Conservation (phyloP, 371 early-diverging fungal species). For the Saksenaea oblongispora region DNA sequence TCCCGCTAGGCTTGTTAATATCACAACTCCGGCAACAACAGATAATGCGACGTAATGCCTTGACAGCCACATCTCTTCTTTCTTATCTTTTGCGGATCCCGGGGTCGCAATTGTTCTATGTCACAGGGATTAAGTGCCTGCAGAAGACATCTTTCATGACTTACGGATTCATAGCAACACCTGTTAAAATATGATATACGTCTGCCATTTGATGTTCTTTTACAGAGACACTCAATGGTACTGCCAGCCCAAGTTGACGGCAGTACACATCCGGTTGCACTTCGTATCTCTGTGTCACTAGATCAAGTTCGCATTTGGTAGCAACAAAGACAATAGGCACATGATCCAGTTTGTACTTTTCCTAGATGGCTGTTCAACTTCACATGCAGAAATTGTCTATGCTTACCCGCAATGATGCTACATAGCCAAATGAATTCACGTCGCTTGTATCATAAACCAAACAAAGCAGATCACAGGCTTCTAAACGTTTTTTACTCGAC, state of each 20-base stretch:
- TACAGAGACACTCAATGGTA: constrained; percentile 89
- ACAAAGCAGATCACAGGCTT: constrained; percentile 88
- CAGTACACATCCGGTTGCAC: constrained; percentile 94
- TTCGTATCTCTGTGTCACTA: constrained; percentile 79
- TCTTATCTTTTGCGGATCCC: constrained; percentile 41
- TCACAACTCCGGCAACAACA: constrained; percentile 41
- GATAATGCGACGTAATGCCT: constrained; percentile 41
- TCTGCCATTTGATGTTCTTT: constrained; percentile 85
- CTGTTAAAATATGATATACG: constrained; percentile 82
- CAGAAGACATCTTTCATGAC: constrained; percentile 4
- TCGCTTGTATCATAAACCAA: constrained; percentile 96
- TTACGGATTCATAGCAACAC: constrained; percentile 87
- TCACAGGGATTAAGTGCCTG: not conserved
- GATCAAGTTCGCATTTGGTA: constrained; percentile 90
- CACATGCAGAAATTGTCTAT: not conserved
- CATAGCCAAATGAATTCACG: constrained; percentile 89
- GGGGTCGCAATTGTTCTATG: constrained; percentile 47
- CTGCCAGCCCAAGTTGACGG: constrained; percentile 77
- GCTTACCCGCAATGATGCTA: constrained; percentile 79
- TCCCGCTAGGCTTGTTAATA: constrained; percentile 41
- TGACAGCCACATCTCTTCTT: constrained; percentile 40
- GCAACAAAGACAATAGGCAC: constrained; percentile 91
- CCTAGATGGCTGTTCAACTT: constrained; percentile 36
- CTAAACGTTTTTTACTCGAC: constrained; percentile 75
- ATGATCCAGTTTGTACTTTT: constrained; percentile 80